Conservation (phyloP, 1,284 basidiomycete species). For the Puccinia polysora region DNA sequence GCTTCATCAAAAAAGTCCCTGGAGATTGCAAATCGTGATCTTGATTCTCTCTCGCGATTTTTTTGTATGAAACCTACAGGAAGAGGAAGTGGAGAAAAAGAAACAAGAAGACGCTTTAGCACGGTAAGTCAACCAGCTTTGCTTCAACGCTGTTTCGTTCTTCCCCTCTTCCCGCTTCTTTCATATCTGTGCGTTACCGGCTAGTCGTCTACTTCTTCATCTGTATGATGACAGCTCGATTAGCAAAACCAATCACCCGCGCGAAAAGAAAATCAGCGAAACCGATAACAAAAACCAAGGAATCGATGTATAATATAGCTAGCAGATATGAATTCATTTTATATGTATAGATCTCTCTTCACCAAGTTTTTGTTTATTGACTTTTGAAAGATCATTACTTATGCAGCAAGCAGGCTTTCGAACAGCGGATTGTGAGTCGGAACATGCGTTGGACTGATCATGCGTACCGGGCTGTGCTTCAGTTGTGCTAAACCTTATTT, state of each 20-base stretch:
- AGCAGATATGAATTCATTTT: too few relatives aligned
- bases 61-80: conserved; percentile 8
- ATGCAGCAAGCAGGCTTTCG: conserved; percentile 36
- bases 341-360: background rate
- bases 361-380: conserved; percentile 19
- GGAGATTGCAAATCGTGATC: too few relatives aligned
- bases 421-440: conserved; percentile 37
- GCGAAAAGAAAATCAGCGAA: background rate
- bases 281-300: too few relatives aligned
- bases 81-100: conserved; percentile 42
- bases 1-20: too few relatives aligned
- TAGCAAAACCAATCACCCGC: background rate
- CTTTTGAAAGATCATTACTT: conserved; percentile 8
- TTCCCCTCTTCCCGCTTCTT: background rate
- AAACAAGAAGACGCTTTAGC: conserved; percentile 39
- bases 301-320: too few relatives aligned
- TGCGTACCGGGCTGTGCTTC: background rate
- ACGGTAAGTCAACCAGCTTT: conserved; percentile 8
- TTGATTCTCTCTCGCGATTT: too few relatives aligned
- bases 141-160: background rate
- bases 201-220: background rate
- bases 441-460: too few relatives aligned
- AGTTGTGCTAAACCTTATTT: background rate
- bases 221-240: background rate
- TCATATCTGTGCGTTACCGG: background rate